Evolutionary conservation across 495 filamentous ascomycete species (phyloP).

Genomic region (Penicilliopsis zonata): DNA sequence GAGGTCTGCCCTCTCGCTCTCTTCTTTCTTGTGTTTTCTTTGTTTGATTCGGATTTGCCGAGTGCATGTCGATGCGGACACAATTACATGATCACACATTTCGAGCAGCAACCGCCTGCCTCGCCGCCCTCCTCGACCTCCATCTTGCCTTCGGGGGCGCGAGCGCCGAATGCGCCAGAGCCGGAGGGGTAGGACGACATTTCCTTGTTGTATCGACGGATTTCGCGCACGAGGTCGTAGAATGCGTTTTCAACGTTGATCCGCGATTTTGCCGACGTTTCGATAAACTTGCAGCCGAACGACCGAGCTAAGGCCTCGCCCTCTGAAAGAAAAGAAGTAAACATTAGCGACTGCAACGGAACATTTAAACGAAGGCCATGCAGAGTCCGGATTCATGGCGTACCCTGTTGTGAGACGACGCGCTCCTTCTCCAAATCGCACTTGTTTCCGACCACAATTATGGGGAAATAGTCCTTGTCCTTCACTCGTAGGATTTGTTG

Average conservation of each 20-base stretch:
- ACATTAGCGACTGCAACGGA: slow-evolving; percentile 11
- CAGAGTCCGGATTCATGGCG: slow-evolving; percentile 10
- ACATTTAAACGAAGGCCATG: not conserved
- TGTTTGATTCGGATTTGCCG: slow-evolving; percentile 12
- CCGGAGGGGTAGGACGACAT: slow-evolving; percentile 76
- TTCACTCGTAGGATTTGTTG: slow-evolving; percentile 98
- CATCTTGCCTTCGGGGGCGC: slow-evolving; percentile 57
- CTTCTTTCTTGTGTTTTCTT: slow-evolving; percentile 9
- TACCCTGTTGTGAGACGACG: slow-evolving; percentile 84
- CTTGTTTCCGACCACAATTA: slow-evolving; percentile 99
- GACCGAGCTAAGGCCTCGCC: slow-evolving; percentile 73
- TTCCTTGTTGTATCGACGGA: slow-evolving; percentile 94
- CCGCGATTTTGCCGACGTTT: slow-evolving; percentile 95
- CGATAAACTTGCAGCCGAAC: slow-evolving; percentile 96
- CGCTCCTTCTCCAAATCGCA: slow-evolving; percentile 91
- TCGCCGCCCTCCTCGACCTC: slow-evolving; percentile 63
- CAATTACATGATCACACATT: slow-evolving; percentile 83
- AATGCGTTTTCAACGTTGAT: slow-evolving; percentile 98
- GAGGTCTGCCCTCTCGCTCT: too few relatives aligned
- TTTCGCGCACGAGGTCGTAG: slow-evolving; percentile 94
- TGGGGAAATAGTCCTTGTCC: slow-evolving; percentile 98
- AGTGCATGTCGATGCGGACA: slow-evolving; percentile 7
- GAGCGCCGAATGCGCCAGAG: slow-evolving; percentile 44
- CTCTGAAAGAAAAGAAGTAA: slow-evolving; percentile 43
- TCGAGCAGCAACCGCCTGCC: slow-evolving; percentile 68